Conservation (phyloP, 768 basidiomycete species). For the Auricularia sp. region DNA sequence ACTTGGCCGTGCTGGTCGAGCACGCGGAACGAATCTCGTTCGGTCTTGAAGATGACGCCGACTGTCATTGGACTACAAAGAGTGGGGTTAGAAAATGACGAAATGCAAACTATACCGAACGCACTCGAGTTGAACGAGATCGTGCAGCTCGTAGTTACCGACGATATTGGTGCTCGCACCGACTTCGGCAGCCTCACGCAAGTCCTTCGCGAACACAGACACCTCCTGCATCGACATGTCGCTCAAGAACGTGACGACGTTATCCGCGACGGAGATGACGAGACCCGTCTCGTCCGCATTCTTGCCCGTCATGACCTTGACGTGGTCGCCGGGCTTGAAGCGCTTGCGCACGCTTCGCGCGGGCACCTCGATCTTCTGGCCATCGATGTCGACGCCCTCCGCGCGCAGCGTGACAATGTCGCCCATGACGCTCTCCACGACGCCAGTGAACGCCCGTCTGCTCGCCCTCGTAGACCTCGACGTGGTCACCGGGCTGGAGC, state of each 20-base stretch:
- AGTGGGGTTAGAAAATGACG: slow-evolving; percentile 2
- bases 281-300: slow-evolving; percentile 93
- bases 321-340: slow-evolving; percentile 95
- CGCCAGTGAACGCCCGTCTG: slow-evolving; percentile 89
- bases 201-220: slow-evolving; percentile 93
- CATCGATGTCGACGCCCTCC: slow-evolving; percentile 71
- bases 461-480: slow-evolving; percentile 96
- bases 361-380: slow-evolving; percentile 76
- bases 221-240: slow-evolving; percentile 97
- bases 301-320: slow-evolving; percentile 94
- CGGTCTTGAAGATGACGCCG: slow-evolving; percentile 95
- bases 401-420: slow-evolving; percentile 82
- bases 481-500: slow-evolving; percentile 93
- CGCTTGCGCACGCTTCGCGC: slow-evolving; percentile 85
- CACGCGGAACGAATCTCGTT: slow-evolving; percentile 90
- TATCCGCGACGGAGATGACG: slow-evolving; percentile 83
- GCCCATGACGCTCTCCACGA: slow-evolving; percentile 78
- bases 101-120: slow-evolving; percentile 20
- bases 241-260: slow-evolving; percentile 91
- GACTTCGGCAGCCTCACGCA: slow-evolving; percentile 94
- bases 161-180: slow-evolving; percentile 84
- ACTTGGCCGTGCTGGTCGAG: slow-evolving; percentile 90
- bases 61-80: slow-evolving; percentile 74
- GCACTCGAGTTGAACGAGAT: slow-evolving; percentile 92
- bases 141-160: slow-evolving; percentile 91